Base-by-base conservation (phyloP, 192 early-diverging fungal species). In the Mortierella alpina region DNA sequence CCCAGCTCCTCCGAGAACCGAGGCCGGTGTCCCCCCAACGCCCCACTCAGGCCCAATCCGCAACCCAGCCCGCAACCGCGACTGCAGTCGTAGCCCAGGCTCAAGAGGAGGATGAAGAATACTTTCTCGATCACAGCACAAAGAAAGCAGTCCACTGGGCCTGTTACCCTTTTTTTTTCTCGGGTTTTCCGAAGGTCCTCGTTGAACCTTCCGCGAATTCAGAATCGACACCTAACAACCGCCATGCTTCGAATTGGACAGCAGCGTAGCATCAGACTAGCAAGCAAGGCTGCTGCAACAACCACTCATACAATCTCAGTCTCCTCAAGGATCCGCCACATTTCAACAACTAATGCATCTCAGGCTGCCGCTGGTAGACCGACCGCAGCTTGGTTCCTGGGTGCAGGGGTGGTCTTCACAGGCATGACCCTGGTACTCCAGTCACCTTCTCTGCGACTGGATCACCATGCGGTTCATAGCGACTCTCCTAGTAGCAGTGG, bases 321-420 rank as follows among this genome's bases (percentile, higher is more conserved):
- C 31, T 31, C 31, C 31, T 31, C 31, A 31, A 31, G 31, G 31
- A 31, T 31, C 31, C 63, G 63, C 9, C 55, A 39, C 58, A 65
- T 59, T 45, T 70, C 68, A 56, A 56, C 75, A 44, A 10, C 48
- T n/a, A 41, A 51, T 50, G 48, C 39, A n/a, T 3, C 53, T 7
- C 20, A 23, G 5, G 23, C 40, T n/a, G 44, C 14, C 66, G 53
- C 53, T 55, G 52, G 56, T 18, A 23, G 41, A 56, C 75, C 63
- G 5, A 67, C 69, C 7, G 45, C 52, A n/a, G 8, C 63, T 6
- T 72, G 69, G 77, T 66, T 63, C 15, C 3, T 80, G 6, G 77
- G 77, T 0, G 70, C 77, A n/a, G 77, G 77, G 14, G 46, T 72
- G 1, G 77, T 80, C 45, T 80, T 80, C 22, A 63, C 70, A 15